phyloP scores from a whole-genome alignment of 108 stramenopile genomes.

The Cyclotella distinguenda region DNA sequence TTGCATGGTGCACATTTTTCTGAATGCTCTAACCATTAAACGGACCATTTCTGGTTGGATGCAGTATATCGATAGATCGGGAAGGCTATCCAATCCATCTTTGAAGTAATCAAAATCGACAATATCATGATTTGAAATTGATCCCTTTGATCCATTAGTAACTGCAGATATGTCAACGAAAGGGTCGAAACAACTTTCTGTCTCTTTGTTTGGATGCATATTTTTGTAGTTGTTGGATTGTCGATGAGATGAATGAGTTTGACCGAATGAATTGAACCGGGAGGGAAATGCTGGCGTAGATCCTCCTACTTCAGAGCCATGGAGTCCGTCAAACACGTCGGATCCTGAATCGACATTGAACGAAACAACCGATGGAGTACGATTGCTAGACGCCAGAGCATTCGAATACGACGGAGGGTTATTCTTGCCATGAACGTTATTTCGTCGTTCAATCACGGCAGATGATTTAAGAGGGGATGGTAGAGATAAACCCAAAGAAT shows the following conservation, averaged over 20 bases:
- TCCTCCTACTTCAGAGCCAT: conserved; percentile 20
- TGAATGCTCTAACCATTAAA: conserved; percentile 66
- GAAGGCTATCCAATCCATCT: conserved; percentile 19
- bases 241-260: conserved; percentile 2
- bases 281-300: conserved; percentile 14
- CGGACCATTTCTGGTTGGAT: conserved; percentile 63
- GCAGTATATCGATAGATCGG: conserved; percentile 59
- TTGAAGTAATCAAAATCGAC: conserved; percentile 20
- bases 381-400: background rate
- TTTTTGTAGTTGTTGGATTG: background rate
- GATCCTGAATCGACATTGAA: conserved; percentile 48
- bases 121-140: conserved; percentile 15
- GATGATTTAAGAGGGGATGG: conserved; percentile 8
- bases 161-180: conserved; percentile 37
- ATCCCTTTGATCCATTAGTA: conserved; percentile 14
- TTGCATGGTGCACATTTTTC: conserved; percentile 57
- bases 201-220: background rate
- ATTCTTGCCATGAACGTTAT: background rate
- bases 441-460: conserved; percentile 15
- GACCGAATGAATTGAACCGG: conserved; percentile 31
- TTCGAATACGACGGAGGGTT: conserved; percentile 8
- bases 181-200: conserved; percentile 18
- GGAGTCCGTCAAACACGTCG: conserved; percentile 71
- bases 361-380: conserved; percentile 7
- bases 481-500: conserved; percentile 14